Evolutionary conservation across 2,329 filamentous ascomycete genomes (phyloP), one percentile per base, ranked within the genome.

Genomic region (Neofusicoccum kwambonambiense): DNA sequence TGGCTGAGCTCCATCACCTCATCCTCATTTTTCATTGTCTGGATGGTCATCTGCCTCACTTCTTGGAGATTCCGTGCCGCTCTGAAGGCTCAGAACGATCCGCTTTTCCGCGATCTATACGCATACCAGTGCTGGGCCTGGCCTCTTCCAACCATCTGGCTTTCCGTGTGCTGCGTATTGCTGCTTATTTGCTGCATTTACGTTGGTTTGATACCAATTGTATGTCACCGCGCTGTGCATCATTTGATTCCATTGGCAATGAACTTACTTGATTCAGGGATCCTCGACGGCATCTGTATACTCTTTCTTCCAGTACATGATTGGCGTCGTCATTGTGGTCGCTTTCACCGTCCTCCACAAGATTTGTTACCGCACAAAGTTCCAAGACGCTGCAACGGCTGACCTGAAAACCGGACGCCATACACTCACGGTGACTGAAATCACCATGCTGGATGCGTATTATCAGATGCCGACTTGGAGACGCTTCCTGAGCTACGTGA

Each of bases 31-130:
- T 77, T 77, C 66, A 70, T 69, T 64, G 71, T 71, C 52, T 78
- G 75, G 74, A 66, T 74, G 15, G 71, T 78, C 22, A 73, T 78
- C 39, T 62, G 70, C 6, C 68, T 75, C 58, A 76, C 72, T 2
- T 71, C 69, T 3, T 74, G 68, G 42, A 69, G 73, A 2, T 78
- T 78, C 65, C 75, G 68, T 13, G 66, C 66, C 5, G 72, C 72
- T 6, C 58, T 74, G 19, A 65, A 68, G 15, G 70, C 70, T 3
- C 71, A 73, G 41, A 66, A 69, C 17, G 70, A 73, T 56, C 56
- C 66, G 1, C 64, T 76, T 0, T 74, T 76, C 64, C 45, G 57
- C 1, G 66, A 69, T 13, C 42, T 67, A 1, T 75, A 74, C 50
- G 70, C 71, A 6, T 77, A 74, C 74, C 67, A 67, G 41, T 74